Evolutionary conservation across 768 basidiomycete species (phyloP).

Genomic region (Scleroderma citrinum): DNA sequence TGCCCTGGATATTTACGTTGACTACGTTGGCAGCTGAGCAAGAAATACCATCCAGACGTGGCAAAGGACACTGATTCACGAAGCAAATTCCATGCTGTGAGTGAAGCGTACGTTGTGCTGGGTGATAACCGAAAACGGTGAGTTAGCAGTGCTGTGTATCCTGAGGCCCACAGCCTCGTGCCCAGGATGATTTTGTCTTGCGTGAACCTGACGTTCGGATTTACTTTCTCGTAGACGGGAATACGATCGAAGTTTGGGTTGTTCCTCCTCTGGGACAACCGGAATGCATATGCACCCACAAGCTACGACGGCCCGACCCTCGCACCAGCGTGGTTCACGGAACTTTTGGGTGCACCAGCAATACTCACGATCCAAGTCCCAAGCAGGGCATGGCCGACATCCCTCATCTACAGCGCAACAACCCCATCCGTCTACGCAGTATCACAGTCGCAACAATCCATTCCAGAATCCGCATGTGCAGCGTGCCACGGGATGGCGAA

Average conservation of each 20-base stretch:
- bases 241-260: conserved; percentile 22
- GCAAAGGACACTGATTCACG: conserved; percentile 33
- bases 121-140: conserved; percentile 43
- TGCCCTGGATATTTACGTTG: too few species aligned
- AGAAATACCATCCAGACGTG: conserved; percentile 42
- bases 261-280: neutral
- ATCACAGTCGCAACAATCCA: neutral
- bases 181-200: neutral
- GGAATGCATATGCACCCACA: conserved; percentile 22
- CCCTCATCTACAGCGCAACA: neutral
- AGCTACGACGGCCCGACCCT: conserved; percentile 23
- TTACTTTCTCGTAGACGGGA: conserved; percentile 20
- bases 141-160: neutral
- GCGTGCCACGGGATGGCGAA: conserved; percentile 4
- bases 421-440: too few species aligned
- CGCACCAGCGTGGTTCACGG: conserved; percentile 20
- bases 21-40: conserved; percentile 36
- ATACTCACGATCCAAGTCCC: neutral
- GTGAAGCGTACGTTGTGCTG: conserved; percentile 42
- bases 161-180: neutral
- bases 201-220: neutral
- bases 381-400: neutral
- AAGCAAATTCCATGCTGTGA: conserved; percentile 39
- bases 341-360: conserved; percentile 22
- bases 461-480: conserved; percentile 8